These are phyloP conservation scores for Zygoascus bituminiphila DNA, from an alignment of 805 yeast genomes.

Conservation along the genomic window DNA sequence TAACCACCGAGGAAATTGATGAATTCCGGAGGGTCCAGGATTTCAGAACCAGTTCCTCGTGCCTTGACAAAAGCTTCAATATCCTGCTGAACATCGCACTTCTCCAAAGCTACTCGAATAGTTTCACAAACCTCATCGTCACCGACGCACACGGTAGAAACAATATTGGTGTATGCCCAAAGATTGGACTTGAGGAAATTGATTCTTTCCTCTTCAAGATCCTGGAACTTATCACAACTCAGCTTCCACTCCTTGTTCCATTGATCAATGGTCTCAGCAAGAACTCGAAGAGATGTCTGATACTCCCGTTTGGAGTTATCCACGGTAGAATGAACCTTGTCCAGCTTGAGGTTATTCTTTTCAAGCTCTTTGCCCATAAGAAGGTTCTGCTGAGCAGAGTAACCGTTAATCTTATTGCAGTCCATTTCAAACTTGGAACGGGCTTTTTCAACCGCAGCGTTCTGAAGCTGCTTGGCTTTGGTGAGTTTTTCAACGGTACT, in stretches of 20 bases:
- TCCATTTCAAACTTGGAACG: slow-evolving; percentile 46
- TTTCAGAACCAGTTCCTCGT: slow-evolving; percentile 57
- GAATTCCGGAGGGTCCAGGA: slow-evolving; percentile 52
- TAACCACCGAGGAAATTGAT: slow-evolving; percentile 49
- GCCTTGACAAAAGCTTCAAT: slow-evolving; percentile 43
- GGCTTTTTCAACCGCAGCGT: slow-evolving; percentile 27
- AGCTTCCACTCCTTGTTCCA: slow-evolving; percentile 70
- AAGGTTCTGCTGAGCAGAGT: slow-evolving; percentile 53
- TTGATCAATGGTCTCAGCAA: slow-evolving; percentile 48
- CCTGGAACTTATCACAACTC: slow-evolving; percentile 55
- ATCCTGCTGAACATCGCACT: slow-evolving; percentile 56
- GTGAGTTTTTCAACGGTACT: slow-evolving; percentile 47
- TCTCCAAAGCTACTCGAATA: slow-evolving; percentile 58
- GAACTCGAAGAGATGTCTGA: slow-evolving; percentile 43
- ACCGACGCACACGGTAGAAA: slow-evolving; percentile 68
- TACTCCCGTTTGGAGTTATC: slow-evolving; percentile 45
- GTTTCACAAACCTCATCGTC: slow-evolving; percentile 72
- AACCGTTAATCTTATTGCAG: slow-evolving; percentile 50
- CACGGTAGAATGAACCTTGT: slow-evolving; percentile 39
- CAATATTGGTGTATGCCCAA: slow-evolving; percentile 70
- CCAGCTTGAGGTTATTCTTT: slow-evolving; percentile 47
- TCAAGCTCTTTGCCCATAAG: slow-evolving; percentile 70
- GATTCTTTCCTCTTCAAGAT: slow-evolving; percentile 63
- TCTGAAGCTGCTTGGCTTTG: slow-evolving; percentile 36
- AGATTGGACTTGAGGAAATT: slow-evolving; percentile 60